Evolutionary conservation across 805 yeast species (phyloP), one percentile per base, ranked within the genome.

Genomic region (Candida pseudoglaebosa): DNA sequence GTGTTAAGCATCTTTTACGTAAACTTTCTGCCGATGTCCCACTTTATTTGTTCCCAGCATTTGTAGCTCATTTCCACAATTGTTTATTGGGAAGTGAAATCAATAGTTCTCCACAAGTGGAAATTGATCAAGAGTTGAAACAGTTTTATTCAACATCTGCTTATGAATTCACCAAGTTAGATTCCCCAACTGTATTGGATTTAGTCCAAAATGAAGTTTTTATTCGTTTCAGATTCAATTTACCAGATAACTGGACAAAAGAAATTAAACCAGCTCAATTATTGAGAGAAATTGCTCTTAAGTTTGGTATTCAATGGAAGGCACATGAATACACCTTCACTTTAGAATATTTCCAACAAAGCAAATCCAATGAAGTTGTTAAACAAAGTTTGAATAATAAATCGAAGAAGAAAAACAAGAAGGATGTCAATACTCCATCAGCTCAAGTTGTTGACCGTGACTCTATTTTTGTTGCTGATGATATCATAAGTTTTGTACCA

Each of bases 281-380:
- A 31, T 67, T 87, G 51, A 80, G 90, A 63, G 84, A 82, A 48
- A 70, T 89, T 46, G 80, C 96, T 8, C 52, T 68, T 38, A 84
- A 85, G 61, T 77, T 81, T 49, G 98, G 98, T 62, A 77, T 91
- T 38, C 99, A 93, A 67, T 82, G 95, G 85, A 63, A 69, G 43
- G 68, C 75, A 8, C 72, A 63, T 44, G 54, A 63, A 8, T 80
- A 77, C 53, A 63, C 57, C 9, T 77, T 78, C 57, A 69, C 77
- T 24, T 55, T 56, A 32, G 78, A 69, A 32, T 59, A 52, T 14
- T 58, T 69, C 31, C 66, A 61, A 21, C 43, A 48, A n/a, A 40
- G 49, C 18, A 41, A 54, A 10, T 71, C 61, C 3, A 59, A 56
- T 36, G 45, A 56, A 28, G 37, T 52, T 7, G 39, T 50, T 4